Evolutionary conservation across 2,329 filamentous ascomycete genomes (phyloP).

Genomic region (Alternaria rosae): DNA sequence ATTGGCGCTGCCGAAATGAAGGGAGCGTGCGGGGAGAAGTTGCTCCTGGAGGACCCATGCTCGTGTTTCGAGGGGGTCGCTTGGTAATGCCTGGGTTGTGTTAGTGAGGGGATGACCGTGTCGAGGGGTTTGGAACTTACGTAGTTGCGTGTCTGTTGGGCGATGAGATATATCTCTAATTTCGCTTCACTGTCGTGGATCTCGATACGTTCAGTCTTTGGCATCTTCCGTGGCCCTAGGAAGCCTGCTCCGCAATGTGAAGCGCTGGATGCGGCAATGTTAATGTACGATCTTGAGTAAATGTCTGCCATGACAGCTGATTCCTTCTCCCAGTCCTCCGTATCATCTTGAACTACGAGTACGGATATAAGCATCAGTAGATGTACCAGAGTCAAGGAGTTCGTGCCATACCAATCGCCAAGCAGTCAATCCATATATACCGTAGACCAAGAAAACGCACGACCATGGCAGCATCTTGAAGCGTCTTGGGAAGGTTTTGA

Average conservation of each 20-base stretch:
- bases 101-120: not conserved
- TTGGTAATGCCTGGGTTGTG: not conserved
- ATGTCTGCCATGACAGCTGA: constrained; percentile 13
- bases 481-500: constrained; percentile 2
- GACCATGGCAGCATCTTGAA: constrained; percentile 10
- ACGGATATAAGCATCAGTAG: not conserved
- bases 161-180: constrained; percentile 1
- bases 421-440: constrained; percentile 13
- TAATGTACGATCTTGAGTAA: constrained; percentile 2
- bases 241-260: constrained; percentile 12
- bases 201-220: not conserved
- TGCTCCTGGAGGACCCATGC: not conserved
- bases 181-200: constrained; percentile 1
- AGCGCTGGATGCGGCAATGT: constrained; percentile 6
- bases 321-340: constrained; percentile 13
- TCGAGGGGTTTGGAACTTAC: not conserved
- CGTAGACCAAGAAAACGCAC: not conserved
- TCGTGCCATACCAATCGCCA: not conserved
- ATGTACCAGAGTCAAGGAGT: not conserved
- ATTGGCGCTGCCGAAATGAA: not conserved
- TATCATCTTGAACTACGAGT: constrained; percentile 11
- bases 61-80: not conserved
- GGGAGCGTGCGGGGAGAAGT: not conserved
- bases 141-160: not conserved
- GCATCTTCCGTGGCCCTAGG: constrained; percentile 1